A percentile compares a stretch with the other conserved stretches of the same genome.
These are phyloP conservation scores for Lolium multiflorum DNA, from an alignment of 176 grass and related monocot species.

Conservation along the genomic window DNA sequence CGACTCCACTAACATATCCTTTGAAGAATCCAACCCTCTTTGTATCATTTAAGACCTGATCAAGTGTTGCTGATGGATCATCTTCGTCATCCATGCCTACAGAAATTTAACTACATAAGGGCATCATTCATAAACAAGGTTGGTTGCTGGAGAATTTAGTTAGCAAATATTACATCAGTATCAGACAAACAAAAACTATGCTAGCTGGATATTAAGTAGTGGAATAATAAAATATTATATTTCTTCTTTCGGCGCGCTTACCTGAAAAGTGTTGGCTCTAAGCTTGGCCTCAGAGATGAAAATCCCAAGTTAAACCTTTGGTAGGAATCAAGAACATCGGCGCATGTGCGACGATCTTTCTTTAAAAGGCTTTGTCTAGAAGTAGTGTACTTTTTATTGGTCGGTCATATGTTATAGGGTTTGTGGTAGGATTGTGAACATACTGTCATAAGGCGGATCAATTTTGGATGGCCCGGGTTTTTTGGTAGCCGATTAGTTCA, in stretches of 20 bases:
- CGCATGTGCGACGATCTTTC: too few species aligned
- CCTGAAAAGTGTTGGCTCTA: too few species aligned
- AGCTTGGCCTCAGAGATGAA: too few species aligned
- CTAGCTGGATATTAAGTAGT: background rate
- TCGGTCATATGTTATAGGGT: background rate
- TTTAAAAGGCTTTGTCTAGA: background rate
- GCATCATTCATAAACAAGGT: slow-evolving; percentile 15
- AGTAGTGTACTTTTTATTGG: background rate
- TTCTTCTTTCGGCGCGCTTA: background rate
- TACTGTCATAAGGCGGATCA: too few species aligned
- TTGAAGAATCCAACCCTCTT: slow-evolving; percentile 82
- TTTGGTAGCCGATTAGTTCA: too few species aligned
- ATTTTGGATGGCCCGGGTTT: too few species aligned
- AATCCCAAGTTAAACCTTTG: too few species aligned
- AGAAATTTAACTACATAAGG: slow-evolving; percentile 32
- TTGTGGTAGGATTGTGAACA: too few species aligned
- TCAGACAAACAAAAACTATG: background rate
- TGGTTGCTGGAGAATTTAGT: background rate
- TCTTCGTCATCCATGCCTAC: slow-evolving; percentile 99
- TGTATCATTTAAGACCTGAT: slow-evolving; percentile 76
- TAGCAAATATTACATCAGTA: slow-evolving; percentile 6
- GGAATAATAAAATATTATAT: background rate
- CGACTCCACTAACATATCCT: slow-evolving; percentile 69
- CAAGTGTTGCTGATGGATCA: slow-evolving; percentile 55
- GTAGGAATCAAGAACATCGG: too few species aligned